phyloP scores from a whole-genome alignment of 2,329 filamentous ascomycete species.

The Diaporthe batatas region DNA sequence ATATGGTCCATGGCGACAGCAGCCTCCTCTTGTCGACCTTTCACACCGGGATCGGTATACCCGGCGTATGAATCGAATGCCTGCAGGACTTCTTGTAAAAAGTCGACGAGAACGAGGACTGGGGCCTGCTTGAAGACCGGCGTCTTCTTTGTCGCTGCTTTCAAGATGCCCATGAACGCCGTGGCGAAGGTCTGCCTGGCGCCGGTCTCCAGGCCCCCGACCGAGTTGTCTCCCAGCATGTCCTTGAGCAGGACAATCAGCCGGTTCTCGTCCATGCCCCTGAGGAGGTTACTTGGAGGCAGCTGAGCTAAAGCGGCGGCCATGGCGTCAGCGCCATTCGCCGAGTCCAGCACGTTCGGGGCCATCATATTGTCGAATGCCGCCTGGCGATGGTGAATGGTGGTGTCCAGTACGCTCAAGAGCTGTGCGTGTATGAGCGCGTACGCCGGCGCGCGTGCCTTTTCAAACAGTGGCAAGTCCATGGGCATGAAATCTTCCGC shows the following conservation, averaged over 20 bases:
- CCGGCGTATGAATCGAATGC: slow-evolving; percentile 67
- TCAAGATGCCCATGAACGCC: slow-evolving; percentile 79
- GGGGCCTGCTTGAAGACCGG: slow-evolving; percentile 86
- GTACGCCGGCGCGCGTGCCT: slow-evolving; percentile 79
- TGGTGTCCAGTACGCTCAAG: slow-evolving; percentile 82
- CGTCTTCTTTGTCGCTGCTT: slow-evolving; percentile 79
- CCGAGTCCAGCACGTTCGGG: slow-evolving; percentile 59
- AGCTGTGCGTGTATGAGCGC: slow-evolving; percentile 87
- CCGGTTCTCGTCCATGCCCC: slow-evolving; percentile 90
- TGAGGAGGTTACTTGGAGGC: slow-evolving; percentile 75
- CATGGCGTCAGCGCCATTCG: slow-evolving; percentile 73
- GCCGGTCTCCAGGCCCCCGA: slow-evolving; percentile 51
- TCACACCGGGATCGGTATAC: slow-evolving; percentile 45
- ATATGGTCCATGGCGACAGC: slow-evolving; percentile 60
- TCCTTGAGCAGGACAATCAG: slow-evolving; percentile 86
- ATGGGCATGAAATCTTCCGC: slow-evolving; percentile 78
- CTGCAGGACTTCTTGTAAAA: slow-evolving; percentile 83
- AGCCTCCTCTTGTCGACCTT: slow-evolving; percentile 11
- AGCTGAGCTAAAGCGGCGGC: slow-evolving; percentile 73
- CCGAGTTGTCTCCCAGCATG: slow-evolving; percentile 69
- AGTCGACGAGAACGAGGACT: slow-evolving; percentile 92
- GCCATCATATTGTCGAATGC: slow-evolving; percentile 60
- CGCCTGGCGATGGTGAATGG: slow-evolving; percentile 84
- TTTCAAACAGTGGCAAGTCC: slow-evolving; percentile 65
- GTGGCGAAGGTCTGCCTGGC: slow-evolving; percentile 80